phyloP scores from a whole-genome alignment of 345 rosid species.

The Eucalyptus grandis region DNA sequence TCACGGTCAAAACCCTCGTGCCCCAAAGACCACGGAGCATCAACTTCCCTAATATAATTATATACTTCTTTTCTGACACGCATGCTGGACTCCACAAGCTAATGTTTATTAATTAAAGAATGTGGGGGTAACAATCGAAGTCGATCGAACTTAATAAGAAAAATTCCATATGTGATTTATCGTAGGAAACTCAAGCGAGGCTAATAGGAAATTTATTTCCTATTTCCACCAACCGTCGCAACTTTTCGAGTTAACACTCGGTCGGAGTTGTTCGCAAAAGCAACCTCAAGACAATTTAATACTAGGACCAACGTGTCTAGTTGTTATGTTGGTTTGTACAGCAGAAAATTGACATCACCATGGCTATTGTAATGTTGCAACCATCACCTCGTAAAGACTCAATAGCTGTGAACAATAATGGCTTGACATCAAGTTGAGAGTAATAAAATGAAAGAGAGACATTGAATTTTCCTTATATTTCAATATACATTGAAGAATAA shows the following conservation, averaged over 20 bases:
- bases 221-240: background rate
- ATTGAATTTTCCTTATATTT: rapidly evolving
- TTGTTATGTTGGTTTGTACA: no score
- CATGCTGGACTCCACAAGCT: background rate
- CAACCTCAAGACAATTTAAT: background rate
- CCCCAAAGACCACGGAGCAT: background rate
- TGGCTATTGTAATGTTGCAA: background rate
- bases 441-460: background rate
- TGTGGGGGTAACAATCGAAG: background rate
- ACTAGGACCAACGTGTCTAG: no score
- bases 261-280: no score
- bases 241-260: background rate
- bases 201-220: background rate
- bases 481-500: background rate
- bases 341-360: background rate
- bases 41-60: background rate
- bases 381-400: background rate
- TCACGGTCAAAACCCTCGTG: background rate
- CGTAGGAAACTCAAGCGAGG: background rate
- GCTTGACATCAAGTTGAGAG: background rate
- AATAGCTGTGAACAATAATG: rapidly evolving
- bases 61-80: background rate
- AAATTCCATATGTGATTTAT: background rate
- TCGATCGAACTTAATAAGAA: background rate
- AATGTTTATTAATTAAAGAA: background rate